Evolutionary conservation across 2,329 filamentous ascomycete genomes (phyloP), one percentile per base, ranked within the genome.

Genomic region (Aspergillus quadrilineatus): DNA sequence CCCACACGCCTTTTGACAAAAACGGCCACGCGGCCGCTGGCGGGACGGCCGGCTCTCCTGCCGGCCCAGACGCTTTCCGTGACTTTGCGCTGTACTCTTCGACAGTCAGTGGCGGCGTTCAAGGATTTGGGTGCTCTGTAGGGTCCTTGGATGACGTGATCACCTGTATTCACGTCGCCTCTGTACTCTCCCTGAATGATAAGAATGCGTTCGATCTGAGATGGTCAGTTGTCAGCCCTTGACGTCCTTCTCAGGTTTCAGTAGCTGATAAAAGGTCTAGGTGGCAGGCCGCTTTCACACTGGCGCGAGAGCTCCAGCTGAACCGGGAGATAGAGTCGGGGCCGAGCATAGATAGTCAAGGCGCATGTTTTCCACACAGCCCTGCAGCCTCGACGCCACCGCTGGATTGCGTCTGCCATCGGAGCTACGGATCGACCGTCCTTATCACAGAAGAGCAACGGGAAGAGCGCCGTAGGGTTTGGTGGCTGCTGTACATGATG

Each of bases 401-500:
- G 44, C 55, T 74, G 17, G 71, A 73, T 37, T 74, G 72, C 37
- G 65, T 73, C 1, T 74, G 72, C 55, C 69, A 69, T 6, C 64
- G 64, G 29, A 57, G 52, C 2, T 59, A 57, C 22, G 60, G 67
- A 10, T 45, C 55, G 2, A 65, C 63, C 0, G 61, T 53, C 37
- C 63, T 76, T 1, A 77, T 81, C 22, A 85, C 86, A 0, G 91
- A 95, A 66, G 92, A 97, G 70, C 89, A 94, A 68, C 85, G 90
- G 51, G 92, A 97, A 75, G 92, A 97, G 73, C 82, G 92, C 45
- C 85, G 92, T 55, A 85, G 92, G 34, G 90, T 93, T 57, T 97
- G 92, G 92, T 97, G 92, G 92, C 82, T 96, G 7, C 80, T 94
- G 49, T 97, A 95, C 76, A 91, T 90, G 41, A 89, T 95, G 59